phyloP scores from a whole-genome alignment of 768 basidiomycete species.

The Kwoniella sp. region DNA sequence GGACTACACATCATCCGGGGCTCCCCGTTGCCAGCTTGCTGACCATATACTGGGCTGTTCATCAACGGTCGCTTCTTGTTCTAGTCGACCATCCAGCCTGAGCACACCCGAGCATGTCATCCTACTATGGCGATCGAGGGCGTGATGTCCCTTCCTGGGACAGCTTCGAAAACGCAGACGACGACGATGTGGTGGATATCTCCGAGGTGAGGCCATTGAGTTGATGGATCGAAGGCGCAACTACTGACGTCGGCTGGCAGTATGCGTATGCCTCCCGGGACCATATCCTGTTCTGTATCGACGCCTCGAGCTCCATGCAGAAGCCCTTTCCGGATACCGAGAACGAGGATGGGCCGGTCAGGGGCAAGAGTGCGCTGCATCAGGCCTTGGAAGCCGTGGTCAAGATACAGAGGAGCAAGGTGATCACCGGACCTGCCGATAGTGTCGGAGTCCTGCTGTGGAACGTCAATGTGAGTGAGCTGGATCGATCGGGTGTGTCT shows the following conservation, averaged over 20 bases:
- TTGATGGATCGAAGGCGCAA: not conserved
- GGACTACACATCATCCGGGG: not conserved
- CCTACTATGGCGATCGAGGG: slow-evolving; percentile 37
- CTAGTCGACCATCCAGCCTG: not conserved
- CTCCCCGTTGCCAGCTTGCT: no score
- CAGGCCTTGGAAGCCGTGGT: slow-evolving; percentile 75
- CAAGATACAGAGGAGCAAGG: slow-evolving; percentile 84
- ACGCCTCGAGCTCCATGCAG: slow-evolving; percentile 88
- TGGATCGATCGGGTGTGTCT: not conserved
- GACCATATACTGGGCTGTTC: no score
- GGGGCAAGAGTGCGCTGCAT: slow-evolving; percentile 66
- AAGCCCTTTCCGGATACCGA: slow-evolving; percentile 59
- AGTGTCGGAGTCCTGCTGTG: slow-evolving; percentile 84
- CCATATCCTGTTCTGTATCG: slow-evolving; percentile 90
- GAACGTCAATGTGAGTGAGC: slow-evolving; percentile 59
- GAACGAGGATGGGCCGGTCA: slow-evolving; percentile 56
- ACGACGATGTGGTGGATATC: slow-evolving; percentile 38
- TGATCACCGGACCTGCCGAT: slow-evolving; percentile 81
- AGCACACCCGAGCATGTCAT: slow-evolving; percentile 20
- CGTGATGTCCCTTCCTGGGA: slow-evolving; percentile 42
- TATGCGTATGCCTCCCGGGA: slow-evolving; percentile 71
- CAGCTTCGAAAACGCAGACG: slow-evolving; percentile 30
- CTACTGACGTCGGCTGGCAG: slow-evolving; percentile 48
- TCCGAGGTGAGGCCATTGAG: slow-evolving; percentile 33
- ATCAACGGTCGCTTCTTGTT: not conserved